Evolutionary conservation across 2,329 filamentous ascomycete species (phyloP), one percentile per base, ranked within the genome.

Genomic region (Phoma herbarum): DNA sequence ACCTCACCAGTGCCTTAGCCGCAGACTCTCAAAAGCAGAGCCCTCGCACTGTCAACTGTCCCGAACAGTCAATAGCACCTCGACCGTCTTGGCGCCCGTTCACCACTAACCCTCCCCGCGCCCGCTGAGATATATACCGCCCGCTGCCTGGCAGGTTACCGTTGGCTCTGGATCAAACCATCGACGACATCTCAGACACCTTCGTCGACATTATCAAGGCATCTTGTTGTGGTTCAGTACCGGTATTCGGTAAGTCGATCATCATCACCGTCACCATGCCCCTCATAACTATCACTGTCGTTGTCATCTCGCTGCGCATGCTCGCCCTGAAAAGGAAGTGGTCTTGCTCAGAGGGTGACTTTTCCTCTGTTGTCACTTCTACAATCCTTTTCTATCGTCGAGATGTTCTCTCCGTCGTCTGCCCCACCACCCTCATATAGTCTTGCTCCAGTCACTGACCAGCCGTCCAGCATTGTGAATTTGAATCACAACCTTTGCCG

Each of bases 1-100:
- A 66, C 69, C 68, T 70, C 67, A 71, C 73, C 70, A 72, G 59
- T 65, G 63, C 69, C 71, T 69, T 74, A 73, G 72, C 73, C 69
- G 69, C 73, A 68, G 35, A 42, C 69, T 68, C 61, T 72, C 68
- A 75, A 74, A 73, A 76, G 66, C 69, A 73, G 66, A 72, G 61
- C 63, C 68, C 67, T 74, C 67, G 70, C 71, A 62, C 70, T 60
- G 66, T 62, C 67, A 63, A 67, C 72, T 65, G 61, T 69, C 69
- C 69, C 71, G 69, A 75, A 63, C 65, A 72, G 67, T 63, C 71
- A 70, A 70, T 70, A 68, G 65, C 67, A 71, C 67, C 67, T 71
- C 63, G 62, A 70, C 69, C 65, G 49, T 64, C 70, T 75, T 74
- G 71, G 72, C 71, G 60, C 64, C 61, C 57, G 59, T 65, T 52